Evolutionary conservation across 345 rosid species (phyloP).

Genomic region (Aethionema arabicum): DNA sequence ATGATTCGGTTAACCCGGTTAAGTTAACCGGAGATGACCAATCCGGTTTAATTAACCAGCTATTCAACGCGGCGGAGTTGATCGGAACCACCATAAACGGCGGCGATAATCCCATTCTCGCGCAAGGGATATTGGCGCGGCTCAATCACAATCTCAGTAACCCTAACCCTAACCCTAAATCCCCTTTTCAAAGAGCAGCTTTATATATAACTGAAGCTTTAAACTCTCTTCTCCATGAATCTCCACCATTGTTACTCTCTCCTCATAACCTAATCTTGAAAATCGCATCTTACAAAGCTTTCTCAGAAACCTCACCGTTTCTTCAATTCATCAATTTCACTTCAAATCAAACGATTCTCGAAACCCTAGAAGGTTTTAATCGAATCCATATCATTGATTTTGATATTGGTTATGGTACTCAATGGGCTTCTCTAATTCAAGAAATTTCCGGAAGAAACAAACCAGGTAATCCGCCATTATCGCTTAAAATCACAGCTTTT

Average conservation of each 20-base stretch:
- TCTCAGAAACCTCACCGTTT: conserved; percentile 80
- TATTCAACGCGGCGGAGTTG: conserved; percentile 81
- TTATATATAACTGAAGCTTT: conserved; percentile 76
- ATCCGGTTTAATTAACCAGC: conserved; percentile 47
- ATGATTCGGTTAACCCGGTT: conserved; percentile 16
- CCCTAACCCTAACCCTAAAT: conserved; percentile 33
- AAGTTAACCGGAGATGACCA: conserved; percentile 37
- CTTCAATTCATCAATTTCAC: conserved; percentile 85
- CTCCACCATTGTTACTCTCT: conserved; percentile 33
- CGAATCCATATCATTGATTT: conserved; percentile 78
- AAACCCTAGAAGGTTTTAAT: conserved; percentile 53
- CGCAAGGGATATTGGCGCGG: conserved; percentile 99
- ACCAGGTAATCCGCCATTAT: conserved; percentile 38
- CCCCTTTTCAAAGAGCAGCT: conserved; percentile 84
- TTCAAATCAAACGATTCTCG: conserved; percentile 80
- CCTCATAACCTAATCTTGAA: conserved; percentile 52
- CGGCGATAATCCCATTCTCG: conserved; percentile 58
- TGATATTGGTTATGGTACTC: conserved; percentile 78
- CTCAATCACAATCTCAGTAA: conserved; percentile 71
- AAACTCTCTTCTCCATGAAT: conserved; percentile 47
- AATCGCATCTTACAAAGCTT: conserved; percentile 79
- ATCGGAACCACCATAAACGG: conserved; percentile 48
- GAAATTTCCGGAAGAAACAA: conserved; percentile 60
- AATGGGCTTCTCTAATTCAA: conserved; percentile 93
- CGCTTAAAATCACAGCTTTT: conserved; percentile 70